Conservation (phyloP, 2,329 filamentous ascomycete genomes). For the Iodosphaeria phyllophila region DNA sequence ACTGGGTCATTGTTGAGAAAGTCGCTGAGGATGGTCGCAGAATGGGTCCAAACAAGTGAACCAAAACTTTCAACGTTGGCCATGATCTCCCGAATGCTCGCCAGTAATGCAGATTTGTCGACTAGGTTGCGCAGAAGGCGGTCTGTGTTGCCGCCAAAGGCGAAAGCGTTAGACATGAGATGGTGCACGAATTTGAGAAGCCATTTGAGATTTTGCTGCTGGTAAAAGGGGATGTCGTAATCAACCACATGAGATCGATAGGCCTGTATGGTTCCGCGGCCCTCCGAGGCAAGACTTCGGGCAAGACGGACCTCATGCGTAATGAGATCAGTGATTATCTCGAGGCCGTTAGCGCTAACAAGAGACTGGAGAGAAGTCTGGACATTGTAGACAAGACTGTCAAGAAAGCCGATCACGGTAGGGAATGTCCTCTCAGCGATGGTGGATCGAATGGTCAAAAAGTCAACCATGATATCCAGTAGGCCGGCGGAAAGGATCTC, state of each 20-base stretch:
- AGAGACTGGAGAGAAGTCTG: constrained; percentile 71
- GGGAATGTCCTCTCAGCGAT: constrained; percentile 73
- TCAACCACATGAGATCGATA: constrained; percentile 73
- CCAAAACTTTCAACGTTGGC: constrained; percentile 66
- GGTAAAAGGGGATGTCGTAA: constrained; percentile 82
- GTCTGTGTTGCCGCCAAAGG: constrained; percentile 64
- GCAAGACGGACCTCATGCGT: constrained; percentile 59
- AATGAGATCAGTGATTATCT: constrained; percentile 76
- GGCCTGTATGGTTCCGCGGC: constrained; percentile 48
- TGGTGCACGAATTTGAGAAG: constrained; percentile 93
- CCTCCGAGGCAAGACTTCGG: constrained; percentile 43
- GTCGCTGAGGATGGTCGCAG: constrained; percentile 77
- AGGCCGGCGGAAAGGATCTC: constrained; percentile 80
- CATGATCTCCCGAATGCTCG: constrained; percentile 63
- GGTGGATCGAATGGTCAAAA: constrained; percentile 63
- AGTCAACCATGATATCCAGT: constrained; percentile 77
- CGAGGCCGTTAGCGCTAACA: constrained; percentile 66
- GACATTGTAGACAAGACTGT: constrained; percentile 71
- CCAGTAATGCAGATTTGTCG: constrained; percentile 72
- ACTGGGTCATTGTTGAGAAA: constrained; percentile 99
- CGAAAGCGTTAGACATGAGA: constrained; percentile 64
- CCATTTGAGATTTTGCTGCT: constrained; percentile 86
- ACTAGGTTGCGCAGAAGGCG: constrained; percentile 82
- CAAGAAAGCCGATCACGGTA: constrained; percentile 71
- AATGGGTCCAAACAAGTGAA: constrained; percentile 88